Conservation (phyloP, 148 eudicot genomes). For the Cornus kousa region DNA sequence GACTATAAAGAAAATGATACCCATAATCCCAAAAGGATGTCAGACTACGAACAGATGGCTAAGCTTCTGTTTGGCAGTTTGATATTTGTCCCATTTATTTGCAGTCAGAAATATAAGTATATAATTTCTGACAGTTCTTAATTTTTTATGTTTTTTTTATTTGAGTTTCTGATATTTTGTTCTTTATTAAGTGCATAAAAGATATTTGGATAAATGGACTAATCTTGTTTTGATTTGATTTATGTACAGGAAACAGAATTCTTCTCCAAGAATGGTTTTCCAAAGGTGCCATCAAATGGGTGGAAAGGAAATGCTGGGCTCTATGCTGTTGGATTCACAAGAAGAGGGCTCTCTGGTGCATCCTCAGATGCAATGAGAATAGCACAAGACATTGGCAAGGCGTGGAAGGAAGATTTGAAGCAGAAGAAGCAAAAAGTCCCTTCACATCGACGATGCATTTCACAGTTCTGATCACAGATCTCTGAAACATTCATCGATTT, state of each 20-base stretch:
- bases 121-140: too few species aligned
- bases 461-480: slow-evolving; percentile 19
- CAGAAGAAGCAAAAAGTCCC: slow-evolving; percentile 28
- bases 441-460: slow-evolving; percentile 30
- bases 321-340: slow-evolving; percentile 40
- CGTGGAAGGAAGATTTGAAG: slow-evolving; percentile 29
- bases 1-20: neutral
- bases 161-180: neutral
- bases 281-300: slow-evolving; percentile 34
- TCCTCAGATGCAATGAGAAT: slow-evolving; percentile 36
- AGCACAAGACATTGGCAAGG: slow-evolving; percentile 26
- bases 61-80: neutral
- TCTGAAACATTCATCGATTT: neutral
- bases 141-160: neutral
- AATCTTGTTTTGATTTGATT: slow-evolving; percentile 2
- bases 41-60: neutral
- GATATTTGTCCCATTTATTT: neutral
- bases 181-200: too few species aligned
- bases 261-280: slow-evolving; percentile 33
- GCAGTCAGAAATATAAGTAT: neutral
- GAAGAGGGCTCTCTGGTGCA: slow-evolving; percentile 39
- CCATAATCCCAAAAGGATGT: neutral
- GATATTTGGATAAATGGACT: neutral
- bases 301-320: slow-evolving; percentile 41
- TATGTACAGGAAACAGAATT: slow-evolving; percentile 31